These are phyloP conservation scores for Trichophyton verrucosum DNA, from an alignment of 2,329 filamentous ascomycete genomes.

Conservation along the genomic window DNA sequence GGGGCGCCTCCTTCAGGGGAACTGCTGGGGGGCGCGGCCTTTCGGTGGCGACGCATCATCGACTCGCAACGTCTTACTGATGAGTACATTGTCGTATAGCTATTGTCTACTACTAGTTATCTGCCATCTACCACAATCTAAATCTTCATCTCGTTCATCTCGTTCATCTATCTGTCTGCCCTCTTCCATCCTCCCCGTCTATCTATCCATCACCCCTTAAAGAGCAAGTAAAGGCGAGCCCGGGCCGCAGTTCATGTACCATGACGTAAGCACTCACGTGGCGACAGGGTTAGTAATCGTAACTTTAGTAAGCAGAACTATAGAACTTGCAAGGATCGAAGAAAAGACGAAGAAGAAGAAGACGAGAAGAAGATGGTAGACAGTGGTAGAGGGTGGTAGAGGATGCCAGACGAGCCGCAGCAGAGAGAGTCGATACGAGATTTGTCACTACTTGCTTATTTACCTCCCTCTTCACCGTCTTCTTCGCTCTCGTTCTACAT, in stretches of 20 bases:
- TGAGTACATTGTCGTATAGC: slow-evolving; percentile 26
- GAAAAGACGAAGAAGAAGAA: too few species aligned
- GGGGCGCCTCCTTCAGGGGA: background rate
- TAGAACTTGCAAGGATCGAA: background rate
- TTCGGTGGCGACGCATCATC: slow-evolving; percentile 22
- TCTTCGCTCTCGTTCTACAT: background rate
- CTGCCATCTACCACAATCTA: slow-evolving; percentile 5
- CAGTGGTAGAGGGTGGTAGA: too few species aligned
- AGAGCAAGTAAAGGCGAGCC: background rate
- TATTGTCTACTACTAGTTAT: slow-evolving; percentile 2
- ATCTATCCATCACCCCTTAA: background rate
- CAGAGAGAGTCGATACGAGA: too few species aligned
- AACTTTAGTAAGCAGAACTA: background rate
- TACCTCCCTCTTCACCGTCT: too few species aligned
- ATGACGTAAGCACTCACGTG: background rate
- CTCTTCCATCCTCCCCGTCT: background rate
- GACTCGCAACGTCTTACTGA: slow-evolving; percentile 17
- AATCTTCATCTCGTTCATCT: background rate
- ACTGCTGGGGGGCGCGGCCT: slow-evolving; percentile 13
- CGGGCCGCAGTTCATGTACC: background rate
- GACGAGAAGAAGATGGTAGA: too few species aligned
- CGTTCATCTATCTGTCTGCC: background rate
- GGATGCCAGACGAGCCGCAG: too few species aligned
- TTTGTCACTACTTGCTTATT: too few species aligned
- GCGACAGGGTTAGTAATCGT: background rate